phyloP scores from a whole-genome alignment of 768 basidiomycete genomes.

The Russula abietina region DNA sequence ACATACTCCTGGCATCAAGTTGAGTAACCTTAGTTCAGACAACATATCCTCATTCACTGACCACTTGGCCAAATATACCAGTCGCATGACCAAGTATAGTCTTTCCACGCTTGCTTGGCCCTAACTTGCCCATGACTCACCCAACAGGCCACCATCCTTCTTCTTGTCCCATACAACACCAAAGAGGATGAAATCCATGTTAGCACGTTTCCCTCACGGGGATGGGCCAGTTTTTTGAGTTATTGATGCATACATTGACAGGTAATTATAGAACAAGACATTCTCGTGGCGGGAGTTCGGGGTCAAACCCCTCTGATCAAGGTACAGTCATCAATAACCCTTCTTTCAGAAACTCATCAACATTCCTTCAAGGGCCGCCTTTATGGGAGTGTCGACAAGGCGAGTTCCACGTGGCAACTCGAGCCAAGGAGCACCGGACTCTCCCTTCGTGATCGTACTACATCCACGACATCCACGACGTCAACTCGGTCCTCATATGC shows the following conservation, averaged over 20 bases:
- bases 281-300: constrained; percentile 67
- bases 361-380: constrained; percentile 53
- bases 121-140: constrained; percentile 23
- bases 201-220: constrained; percentile 5
- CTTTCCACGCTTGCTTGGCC: constrained; percentile 1
- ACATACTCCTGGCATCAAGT: constrained; percentile 88
- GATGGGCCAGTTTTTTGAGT: background rate
- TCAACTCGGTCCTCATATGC: constrained; percentile 81
- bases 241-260: constrained; percentile 28
- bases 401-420: constrained; percentile 71
- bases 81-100: constrained; percentile 81
- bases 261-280: constrained; percentile 68
- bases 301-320: constrained; percentile 68
- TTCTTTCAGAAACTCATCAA: background rate
- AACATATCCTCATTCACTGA: constrained; percentile 3
- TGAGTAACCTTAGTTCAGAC: constrained; percentile 26
- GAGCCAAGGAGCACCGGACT: constrained; percentile 56
- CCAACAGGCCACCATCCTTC: constrained; percentile 64
- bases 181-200: constrained; percentile 64
- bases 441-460: constrained; percentile 63
- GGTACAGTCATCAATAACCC: constrained; percentile 37
- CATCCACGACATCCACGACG: constrained; percentile 65
- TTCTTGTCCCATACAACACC: constrained; percentile 67
- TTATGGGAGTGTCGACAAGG: constrained; percentile 61
- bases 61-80: constrained; percentile 29